These are phyloP conservation scores for Puccinia coronata DNA, from an alignment of 1,284 basidiomycete genomes.

Conservation along the genomic window DNA sequence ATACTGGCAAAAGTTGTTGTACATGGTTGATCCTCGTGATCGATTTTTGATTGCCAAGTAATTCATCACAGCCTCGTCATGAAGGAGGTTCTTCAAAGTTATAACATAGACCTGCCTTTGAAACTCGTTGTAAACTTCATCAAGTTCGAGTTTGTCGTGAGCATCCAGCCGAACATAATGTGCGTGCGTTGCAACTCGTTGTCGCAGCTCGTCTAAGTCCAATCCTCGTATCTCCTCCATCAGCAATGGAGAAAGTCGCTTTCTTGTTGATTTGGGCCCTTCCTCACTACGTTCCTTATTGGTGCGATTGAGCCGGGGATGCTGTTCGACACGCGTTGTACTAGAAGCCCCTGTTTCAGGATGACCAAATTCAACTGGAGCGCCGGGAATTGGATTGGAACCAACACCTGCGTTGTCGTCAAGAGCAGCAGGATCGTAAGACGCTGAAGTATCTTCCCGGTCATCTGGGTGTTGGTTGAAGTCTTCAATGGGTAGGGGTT, in stretches of 20 bases:
- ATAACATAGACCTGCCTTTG: background rate
- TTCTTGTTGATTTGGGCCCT: background rate
- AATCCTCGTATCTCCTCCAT: background rate
- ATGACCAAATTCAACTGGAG: no score
- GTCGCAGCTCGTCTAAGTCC: background rate
- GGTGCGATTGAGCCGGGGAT: no score
- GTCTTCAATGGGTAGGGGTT: no score
- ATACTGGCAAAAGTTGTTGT: background rate
- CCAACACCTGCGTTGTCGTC: no score
- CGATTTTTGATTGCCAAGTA: background rate
- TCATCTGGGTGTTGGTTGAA: no score
- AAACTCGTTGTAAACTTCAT: background rate
- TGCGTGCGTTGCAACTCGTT: background rate
- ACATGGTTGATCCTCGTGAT: background rate
- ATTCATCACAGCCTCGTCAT: background rate
- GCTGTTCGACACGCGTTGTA: no score
- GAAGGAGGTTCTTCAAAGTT: background rate
- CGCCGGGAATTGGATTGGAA: no score
- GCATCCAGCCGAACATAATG: background rate
- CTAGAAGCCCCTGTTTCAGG: no score
- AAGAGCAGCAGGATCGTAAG: no score
- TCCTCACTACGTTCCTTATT: no score
- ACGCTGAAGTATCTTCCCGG: no score
- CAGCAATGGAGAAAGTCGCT: background rate
- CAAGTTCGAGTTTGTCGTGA: background rate